Conservation (phyloP, 2,329 filamentous ascomycete species). For the Fusarium pseudocircinatum region DNA sequence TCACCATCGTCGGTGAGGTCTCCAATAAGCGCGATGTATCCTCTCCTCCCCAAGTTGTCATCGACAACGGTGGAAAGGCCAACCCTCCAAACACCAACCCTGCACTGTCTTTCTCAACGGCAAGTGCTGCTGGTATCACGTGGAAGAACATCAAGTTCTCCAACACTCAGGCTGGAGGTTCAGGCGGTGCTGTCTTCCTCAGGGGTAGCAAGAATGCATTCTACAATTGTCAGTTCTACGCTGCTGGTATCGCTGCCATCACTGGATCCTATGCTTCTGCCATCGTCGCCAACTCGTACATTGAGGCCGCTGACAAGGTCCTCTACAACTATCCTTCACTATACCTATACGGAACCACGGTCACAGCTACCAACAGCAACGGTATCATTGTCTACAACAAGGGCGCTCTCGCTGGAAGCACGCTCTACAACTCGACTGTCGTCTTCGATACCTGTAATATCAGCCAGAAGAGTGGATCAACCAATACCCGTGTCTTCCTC, state of each 20-base stretch:
- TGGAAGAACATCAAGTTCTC: constrained; percentile 37
- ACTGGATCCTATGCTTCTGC: constrained; percentile 46
- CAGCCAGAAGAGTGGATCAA: constrained; percentile 40
- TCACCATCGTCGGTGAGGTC: constrained; percentile 53
- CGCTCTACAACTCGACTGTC: constrained; percentile 51
- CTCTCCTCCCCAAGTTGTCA: constrained; percentile 10
- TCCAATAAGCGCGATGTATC: constrained; percentile 44
- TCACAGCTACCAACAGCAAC: constrained; percentile 50
- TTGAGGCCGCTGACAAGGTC: constrained; percentile 55
- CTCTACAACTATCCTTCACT: constrained; percentile 53
- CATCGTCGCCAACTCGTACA: constrained; percentile 55
- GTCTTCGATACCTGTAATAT: constrained; percentile 54
- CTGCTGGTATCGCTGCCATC: constrained; percentile 46
- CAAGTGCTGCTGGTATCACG: constrained; percentile 2
- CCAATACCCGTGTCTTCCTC: constrained; percentile 53
- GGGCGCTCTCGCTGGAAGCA: constrained; percentile 43
- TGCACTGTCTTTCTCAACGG: constrained; percentile 10
- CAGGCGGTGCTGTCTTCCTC: constrained; percentile 10
- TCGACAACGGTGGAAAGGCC: constrained; percentile 21
- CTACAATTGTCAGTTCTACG: constrained; percentile 56
- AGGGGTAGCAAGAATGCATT: constrained; percentile 33
- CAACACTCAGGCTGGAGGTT: constrained; percentile 8
- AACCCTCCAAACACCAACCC: background rate
- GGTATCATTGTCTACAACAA: constrained; percentile 50
- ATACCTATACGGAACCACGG: constrained; percentile 55